A percentile compares a stretch with the other conserved stretches of the same genome.
These are phyloP conservation scores for Vararia minispora DNA, from an alignment of 768 basidiomycete species.

Conservation along the genomic window DNA sequence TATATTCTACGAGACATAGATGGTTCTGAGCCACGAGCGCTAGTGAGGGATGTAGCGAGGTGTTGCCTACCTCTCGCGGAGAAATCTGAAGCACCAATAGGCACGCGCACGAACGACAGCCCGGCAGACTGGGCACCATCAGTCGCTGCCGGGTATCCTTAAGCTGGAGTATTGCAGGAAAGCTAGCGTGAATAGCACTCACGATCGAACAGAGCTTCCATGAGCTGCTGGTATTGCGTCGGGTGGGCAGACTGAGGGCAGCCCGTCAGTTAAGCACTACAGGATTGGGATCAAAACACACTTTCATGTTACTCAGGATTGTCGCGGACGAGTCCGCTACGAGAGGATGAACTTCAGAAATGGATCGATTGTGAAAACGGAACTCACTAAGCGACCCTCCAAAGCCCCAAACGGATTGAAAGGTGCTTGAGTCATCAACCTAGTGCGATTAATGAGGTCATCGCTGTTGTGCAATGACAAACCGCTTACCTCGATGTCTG, in stretches of 20 bases:
- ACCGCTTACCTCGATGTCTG: no score
- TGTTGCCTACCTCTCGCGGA: conserved; percentile 15
- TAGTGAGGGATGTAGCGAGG: neutral
- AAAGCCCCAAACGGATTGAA: conserved; percentile 18
- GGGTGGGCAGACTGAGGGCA: conserved; percentile 15
- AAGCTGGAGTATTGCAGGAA: neutral
- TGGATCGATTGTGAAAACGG: neutral
- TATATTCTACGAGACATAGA: conserved; percentile 16
- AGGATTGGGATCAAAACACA: neutral
- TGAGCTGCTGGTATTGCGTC: conserved; percentile 19
- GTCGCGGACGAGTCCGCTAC: conserved; percentile 19
- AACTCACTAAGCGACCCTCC: conserved; percentile 16
- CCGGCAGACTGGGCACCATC: conserved; percentile 22
- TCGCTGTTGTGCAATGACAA: no score
- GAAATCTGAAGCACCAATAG: conserved; percentile 25
- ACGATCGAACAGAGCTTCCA: conserved; percentile 22
- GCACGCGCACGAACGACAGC: conserved; percentile 21
- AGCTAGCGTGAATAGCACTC: neutral
- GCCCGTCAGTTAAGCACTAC: neutral
- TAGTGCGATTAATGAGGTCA: no score
- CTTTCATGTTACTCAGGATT: conserved; percentile 18
- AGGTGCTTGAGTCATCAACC: conserved; percentile 12
- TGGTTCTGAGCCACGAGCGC: no score
- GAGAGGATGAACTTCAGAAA: neutral
- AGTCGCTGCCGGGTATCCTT: conserved; percentile 9